phyloP scores from a whole-genome alignment of 345 rosid genomes.

The Raphanus raphanistrum region DNA sequence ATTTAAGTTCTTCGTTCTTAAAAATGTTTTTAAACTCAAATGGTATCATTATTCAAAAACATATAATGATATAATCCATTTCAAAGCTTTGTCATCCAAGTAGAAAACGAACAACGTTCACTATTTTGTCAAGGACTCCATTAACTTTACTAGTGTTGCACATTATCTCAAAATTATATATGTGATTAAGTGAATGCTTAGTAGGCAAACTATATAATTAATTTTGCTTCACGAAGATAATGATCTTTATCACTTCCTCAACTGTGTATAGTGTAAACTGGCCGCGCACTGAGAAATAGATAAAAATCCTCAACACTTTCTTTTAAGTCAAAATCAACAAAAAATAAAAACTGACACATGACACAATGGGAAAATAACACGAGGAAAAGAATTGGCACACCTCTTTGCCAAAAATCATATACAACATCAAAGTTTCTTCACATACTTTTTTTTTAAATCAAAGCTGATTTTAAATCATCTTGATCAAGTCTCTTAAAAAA shows the following conservation, averaged over 20 bases:
- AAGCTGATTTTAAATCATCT: slow-evolving; percentile 23
- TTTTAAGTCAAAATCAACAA: background rate
- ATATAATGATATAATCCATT: background rate
- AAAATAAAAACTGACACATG: slow-evolving; percentile 1
- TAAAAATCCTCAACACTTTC: background rate
- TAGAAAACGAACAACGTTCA: background rate
- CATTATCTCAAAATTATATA: background rate
- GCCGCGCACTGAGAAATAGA: background rate
- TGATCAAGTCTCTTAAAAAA: slow-evolving; percentile 22
- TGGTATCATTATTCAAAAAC: background rate
- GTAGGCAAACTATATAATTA: background rate
- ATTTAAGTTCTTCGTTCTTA: background rate
- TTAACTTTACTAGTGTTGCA: background rate
- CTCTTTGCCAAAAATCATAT: slow-evolving; percentile 38
- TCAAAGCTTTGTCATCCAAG: background rate
- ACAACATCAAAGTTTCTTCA: slow-evolving; percentile 37
- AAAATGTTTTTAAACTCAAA: background rate
- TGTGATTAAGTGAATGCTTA: background rate
- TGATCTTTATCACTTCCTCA: background rate
- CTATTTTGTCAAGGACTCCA: background rate
- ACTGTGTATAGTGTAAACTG: background rate
- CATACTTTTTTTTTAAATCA: background rate
- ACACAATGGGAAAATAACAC: slow-evolving; percentile 25
- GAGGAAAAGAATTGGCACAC: slow-evolving; percentile 38
- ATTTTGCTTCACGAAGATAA: background rate